Evolutionary conservation across 768 basidiomycete species (phyloP).

Genomic region (Tulasnella sp.): DNA sequence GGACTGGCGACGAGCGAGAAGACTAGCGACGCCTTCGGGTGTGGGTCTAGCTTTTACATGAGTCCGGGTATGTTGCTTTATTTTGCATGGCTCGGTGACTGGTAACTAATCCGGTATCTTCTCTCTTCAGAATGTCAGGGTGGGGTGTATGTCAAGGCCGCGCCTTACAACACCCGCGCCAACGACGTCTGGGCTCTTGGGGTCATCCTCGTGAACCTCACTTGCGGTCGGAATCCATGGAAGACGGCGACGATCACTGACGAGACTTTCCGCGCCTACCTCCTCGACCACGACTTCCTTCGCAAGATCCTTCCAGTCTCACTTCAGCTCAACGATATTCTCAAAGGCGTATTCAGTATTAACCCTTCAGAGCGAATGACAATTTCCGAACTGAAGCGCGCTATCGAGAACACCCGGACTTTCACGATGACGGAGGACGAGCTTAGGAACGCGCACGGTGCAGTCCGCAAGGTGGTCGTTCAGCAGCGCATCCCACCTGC

Average conservation of each 20-base stretch:
- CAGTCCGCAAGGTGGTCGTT: constrained; percentile 35
- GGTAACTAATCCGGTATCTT: background rate
- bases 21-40: constrained; percentile 48
- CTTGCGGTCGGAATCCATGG: constrained; percentile 80
- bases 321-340: constrained; percentile 60
- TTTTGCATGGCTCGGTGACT: background rate
- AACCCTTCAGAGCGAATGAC: constrained; percentile 65
- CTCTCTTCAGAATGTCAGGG: constrained; percentile 48
- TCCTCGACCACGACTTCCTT: constrained; percentile 66
- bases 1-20: constrained; percentile 63
- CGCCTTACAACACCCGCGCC: constrained; percentile 55
- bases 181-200: constrained; percentile 59
- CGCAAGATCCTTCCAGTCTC: constrained; percentile 75
- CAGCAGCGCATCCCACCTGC: constrained; percentile 25
- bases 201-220: constrained; percentile 75
- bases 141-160: constrained; percentile 45
- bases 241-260: constrained; percentile 63
- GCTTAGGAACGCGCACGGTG: constrained; percentile 44
- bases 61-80: constrained; percentile 46
- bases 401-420: constrained; percentile 58
- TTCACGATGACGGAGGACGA: constrained; percentile 65
- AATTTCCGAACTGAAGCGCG: constrained; percentile 61
- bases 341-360: constrained; percentile 72
- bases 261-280: constrained; percentile 78
- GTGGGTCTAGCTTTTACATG: constrained; percentile 53